Evolutionary conservation across 257 asterid genomes (phyloP).

Genomic region (Avicennia marina): DNA sequence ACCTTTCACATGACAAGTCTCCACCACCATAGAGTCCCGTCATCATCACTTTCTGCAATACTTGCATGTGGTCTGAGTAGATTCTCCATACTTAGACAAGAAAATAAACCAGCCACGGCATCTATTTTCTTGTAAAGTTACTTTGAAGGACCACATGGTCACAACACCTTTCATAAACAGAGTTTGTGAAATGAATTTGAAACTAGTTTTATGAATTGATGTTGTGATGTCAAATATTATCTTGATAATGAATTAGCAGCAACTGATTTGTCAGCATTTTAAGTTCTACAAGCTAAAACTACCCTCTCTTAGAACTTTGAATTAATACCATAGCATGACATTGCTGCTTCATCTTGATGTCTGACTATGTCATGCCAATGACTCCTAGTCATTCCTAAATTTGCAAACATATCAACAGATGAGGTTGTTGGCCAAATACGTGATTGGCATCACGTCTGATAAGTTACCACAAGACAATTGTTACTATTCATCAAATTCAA

Average conservation of each 20-base stretch:
- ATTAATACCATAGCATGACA: no score
- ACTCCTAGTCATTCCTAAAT: no score
- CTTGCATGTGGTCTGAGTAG: conserved; percentile 21
- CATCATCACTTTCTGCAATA: conserved; percentile 1
- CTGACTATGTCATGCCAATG: no score
- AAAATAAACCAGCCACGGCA: conserved; percentile 13
- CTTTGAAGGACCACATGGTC: background rate
- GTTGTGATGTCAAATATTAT: background rate
- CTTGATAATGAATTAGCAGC: no score
- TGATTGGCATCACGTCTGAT: no score
- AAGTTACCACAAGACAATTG: no score
- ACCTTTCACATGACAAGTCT: conserved; percentile 7
- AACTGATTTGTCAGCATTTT: background rate
- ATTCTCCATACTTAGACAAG: conserved; percentile 19
- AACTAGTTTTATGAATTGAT: conserved; percentile 10
- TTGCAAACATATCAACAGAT: no score
- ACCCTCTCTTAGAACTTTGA: no score
- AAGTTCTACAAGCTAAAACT: no score
- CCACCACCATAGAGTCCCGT: conserved; percentile 20
- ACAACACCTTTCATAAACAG: background rate
- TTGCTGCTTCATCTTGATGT: no score
- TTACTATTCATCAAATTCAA: no score
- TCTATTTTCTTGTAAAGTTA: conserved; percentile 18
- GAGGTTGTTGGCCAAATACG: no score
- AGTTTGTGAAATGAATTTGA: background rate